phyloP scores from a whole-genome alignment of 768 basidiomycete genomes.

The Hypsizygus marmoreus region DNA sequence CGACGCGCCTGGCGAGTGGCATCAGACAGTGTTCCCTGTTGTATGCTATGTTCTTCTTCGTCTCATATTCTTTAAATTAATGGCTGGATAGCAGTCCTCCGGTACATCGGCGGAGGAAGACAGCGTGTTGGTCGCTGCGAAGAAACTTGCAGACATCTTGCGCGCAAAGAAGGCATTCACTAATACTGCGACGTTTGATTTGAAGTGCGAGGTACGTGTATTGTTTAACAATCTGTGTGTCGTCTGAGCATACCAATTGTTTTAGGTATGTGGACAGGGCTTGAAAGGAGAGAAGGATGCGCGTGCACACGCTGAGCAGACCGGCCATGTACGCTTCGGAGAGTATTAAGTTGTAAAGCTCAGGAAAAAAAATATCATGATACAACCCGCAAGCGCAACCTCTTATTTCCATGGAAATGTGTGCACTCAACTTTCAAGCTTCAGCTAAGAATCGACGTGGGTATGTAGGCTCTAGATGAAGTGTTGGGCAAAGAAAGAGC shows the following conservation, averaged over 20 bases:
- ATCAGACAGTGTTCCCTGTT: conserved; percentile 80
- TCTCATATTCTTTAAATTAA: background rate
- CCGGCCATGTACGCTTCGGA: conserved; percentile 84
- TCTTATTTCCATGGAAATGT: no score
- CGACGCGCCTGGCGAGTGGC: conserved; percentile 83
- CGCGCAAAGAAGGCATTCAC: conserved; percentile 83
- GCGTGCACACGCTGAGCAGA: conserved; percentile 81
- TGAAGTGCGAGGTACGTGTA: conserved; percentile 83
- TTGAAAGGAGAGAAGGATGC: conserved; percentile 96
- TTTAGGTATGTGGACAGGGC: conserved; percentile 76
- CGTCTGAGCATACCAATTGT: background rate
- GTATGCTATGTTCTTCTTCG: conserved; percentile 32
- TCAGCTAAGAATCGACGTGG: no score
- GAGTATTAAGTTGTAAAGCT: conserved; percentile 60
- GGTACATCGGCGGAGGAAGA: conserved; percentile 42
- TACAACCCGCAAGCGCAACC: no score
- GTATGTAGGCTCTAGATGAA: no score
- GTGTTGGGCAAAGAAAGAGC: conserved; percentile 1
- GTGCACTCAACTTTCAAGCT: no score
- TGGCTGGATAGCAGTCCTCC: conserved; percentile 18
- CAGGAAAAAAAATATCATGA: no score
- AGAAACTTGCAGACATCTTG: conserved; percentile 70
- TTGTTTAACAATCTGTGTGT: conserved; percentile 4
- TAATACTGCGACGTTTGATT: conserved; percentile 88
- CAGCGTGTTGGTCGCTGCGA: conserved; percentile 61